Conservation (phyloP, 352 stramenopile genomes). For the Globisporangium recalcitrans region DNA sequence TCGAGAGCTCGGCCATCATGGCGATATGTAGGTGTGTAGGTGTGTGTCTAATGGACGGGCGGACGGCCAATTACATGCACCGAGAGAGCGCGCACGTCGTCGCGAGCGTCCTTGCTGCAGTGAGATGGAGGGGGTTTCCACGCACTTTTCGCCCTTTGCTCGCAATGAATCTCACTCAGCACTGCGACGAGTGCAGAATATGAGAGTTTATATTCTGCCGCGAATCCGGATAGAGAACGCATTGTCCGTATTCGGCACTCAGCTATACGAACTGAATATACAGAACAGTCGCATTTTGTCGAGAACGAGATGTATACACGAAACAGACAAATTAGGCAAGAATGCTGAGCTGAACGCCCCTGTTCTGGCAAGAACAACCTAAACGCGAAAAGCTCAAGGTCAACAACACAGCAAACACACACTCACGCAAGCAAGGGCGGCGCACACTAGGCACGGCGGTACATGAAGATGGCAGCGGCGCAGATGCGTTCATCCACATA, state of each 20-base stretch:
- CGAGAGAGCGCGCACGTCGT: not conserved
- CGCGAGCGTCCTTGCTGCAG: not conserved
- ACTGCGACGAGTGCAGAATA: too few species aligned
- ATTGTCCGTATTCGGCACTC: too few species aligned
- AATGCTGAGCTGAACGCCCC: too few species aligned
- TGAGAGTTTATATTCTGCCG: too few species aligned
- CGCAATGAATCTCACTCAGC: not conserved
- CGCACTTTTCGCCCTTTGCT: not conserved
- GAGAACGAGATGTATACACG: too few species aligned
- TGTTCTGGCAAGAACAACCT: too few species aligned
- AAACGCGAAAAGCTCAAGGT: too few species aligned
- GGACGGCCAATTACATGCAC: not conserved
- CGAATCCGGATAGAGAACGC: too few species aligned
- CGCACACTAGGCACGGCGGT: not conserved
- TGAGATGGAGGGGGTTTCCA: not conserved
- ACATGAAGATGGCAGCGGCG: not conserved
- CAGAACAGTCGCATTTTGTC: too few species aligned
- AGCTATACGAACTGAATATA: too few species aligned
- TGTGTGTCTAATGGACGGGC: not conserved
- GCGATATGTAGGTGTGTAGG: slow-evolving; percentile 2
- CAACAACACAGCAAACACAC: not conserved
- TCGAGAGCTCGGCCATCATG: slow-evolving; percentile 14
- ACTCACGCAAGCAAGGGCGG: not conserved
- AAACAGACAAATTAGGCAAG: too few species aligned
- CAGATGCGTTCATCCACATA: too few species aligned